phyloP scores from a whole-genome alignment of 192 early-diverging fungal genomes.

The Rhizoclosmatium sp. region DNA sequence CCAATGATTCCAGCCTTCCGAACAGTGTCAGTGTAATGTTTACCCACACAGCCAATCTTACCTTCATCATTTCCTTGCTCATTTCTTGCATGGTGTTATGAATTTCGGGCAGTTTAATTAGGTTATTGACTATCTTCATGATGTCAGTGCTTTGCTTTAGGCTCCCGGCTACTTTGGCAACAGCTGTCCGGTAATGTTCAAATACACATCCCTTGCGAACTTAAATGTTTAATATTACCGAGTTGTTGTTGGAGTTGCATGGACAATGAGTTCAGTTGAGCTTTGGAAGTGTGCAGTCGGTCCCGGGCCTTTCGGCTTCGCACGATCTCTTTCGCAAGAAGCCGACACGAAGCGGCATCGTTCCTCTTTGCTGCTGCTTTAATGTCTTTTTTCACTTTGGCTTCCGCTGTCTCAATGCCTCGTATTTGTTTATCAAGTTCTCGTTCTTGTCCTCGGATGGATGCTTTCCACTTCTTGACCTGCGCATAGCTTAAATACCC shows the following conservation, averaged over 20 bases:
- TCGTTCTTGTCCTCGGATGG: slow-evolving; percentile 85
- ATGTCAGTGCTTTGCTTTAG: slow-evolving; percentile 88
- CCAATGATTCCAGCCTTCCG: slow-evolving; percentile 92
- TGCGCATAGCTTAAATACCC: slow-evolving; percentile 38
- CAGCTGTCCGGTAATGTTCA: slow-evolving; percentile 58
- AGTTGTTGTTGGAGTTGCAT: slow-evolving; percentile 91
- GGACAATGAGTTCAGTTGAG: slow-evolving; percentile 89
- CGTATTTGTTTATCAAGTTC: slow-evolving; percentile 84
- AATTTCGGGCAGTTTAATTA: slow-evolving; percentile 88
- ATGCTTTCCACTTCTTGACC: slow-evolving; percentile 91
- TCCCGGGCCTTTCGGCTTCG: slow-evolving; percentile 79
- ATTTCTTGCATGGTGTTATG: slow-evolving; percentile 87
- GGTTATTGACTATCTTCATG: slow-evolving; percentile 89
- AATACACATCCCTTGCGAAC: not conserved
- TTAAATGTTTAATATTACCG: slow-evolving; percentile 56
- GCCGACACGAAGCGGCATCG: slow-evolving; percentile 64
- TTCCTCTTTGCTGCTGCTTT: slow-evolving; percentile 90
- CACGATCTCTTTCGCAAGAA: slow-evolving; percentile 87
- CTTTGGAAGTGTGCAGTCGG: slow-evolving; percentile 85
- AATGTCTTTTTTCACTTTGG: slow-evolving; percentile 78
- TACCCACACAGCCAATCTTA: slow-evolving; percentile 33
- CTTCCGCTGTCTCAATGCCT: slow-evolving; percentile 83
- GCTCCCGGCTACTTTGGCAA: slow-evolving; percentile 85
- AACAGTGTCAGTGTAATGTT: not conserved
- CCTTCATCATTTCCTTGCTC: slow-evolving; percentile 96